These are phyloP conservation scores for Ceratobasidium sp. DNA, from an alignment of 1,284 basidiomycete genomes.

Conservation along the genomic window DNA sequence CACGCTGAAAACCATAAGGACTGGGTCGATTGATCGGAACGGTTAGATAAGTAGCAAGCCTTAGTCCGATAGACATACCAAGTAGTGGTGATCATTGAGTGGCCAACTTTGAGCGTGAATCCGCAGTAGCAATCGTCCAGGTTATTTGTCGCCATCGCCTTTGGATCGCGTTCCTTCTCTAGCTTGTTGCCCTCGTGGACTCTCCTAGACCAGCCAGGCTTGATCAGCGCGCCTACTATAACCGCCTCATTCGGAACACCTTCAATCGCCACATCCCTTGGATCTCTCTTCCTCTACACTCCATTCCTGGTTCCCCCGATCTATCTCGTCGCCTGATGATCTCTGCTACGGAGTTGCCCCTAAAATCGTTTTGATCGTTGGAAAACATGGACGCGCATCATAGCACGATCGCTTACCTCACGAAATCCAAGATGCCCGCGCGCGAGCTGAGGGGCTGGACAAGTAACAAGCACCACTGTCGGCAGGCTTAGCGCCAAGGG, in stretches of 20 bases:
- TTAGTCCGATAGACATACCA: conserved; percentile 15
- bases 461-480: conserved; percentile 69
- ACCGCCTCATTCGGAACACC: conserved; percentile 29
- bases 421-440: conserved; percentile 63
- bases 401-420: conserved; percentile 67
- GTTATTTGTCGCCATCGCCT: not conserved
- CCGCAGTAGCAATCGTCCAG: not conserved
- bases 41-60: no score
- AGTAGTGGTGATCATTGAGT: conserved; percentile 47
- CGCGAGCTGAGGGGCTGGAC: conserved; percentile 68
- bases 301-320: conserved; percentile 45
- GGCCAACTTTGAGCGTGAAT: conserved; percentile 29
- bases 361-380: conserved; percentile 58
- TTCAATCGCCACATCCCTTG: conserved; percentile 1
- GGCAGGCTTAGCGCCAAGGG: conserved; percentile 70
- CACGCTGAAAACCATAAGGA: conserved; percentile 57
- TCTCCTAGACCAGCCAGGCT: not conserved
- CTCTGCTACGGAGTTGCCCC: conserved; percentile 58
- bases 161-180: not conserved
- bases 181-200: not conserved
- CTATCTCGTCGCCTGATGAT: conserved; percentile 52
- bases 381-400: conserved; percentile 64
- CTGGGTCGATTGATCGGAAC: conserved; percentile 52
- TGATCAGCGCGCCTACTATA: not conserved
- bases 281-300: no score